Percentiles rank a stretch among this genome's conserved stretches.
Evolutionary conservation across 768 basidiomycete genomes (phyloP).

Genomic region (Phanerodontia chrysosporium): DNA sequence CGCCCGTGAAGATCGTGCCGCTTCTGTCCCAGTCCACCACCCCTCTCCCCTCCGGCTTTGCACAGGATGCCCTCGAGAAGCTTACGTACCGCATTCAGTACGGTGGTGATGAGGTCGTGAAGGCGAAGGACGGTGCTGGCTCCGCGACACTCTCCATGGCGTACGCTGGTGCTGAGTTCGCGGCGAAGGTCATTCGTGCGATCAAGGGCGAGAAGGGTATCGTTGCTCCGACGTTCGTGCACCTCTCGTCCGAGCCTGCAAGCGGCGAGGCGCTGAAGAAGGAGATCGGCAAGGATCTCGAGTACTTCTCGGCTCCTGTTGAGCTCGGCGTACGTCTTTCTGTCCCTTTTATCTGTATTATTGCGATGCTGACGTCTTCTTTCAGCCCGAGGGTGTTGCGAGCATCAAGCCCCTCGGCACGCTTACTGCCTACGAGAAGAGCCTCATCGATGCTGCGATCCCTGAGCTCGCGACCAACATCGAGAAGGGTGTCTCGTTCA

Average conservation of each 20-base stretch:
- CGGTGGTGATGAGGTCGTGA: slow-evolving; percentile 96
- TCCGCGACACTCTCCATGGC: slow-evolving; percentile 98
- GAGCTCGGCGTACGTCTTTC: slow-evolving; percentile 75
- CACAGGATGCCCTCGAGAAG: slow-evolving; percentile 45
- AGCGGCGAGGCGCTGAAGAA: slow-evolving; percentile 73
- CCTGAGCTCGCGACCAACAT: slow-evolving; percentile 78
- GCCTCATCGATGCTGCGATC: slow-evolving; percentile 75
- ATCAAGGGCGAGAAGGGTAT: slow-evolving; percentile 86
- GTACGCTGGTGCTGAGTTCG: slow-evolving; percentile 89
- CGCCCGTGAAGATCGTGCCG: slow-evolving; percentile 68
- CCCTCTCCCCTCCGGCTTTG: slow-evolving; percentile 57
- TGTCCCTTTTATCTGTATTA: neutral
- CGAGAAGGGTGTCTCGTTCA: slow-evolving; percentile 39
- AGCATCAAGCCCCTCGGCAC: slow-evolving; percentile 81
- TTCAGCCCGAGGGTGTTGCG: slow-evolving; percentile 71
- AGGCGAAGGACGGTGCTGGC: slow-evolving; percentile 92
- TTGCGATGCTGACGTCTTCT: neutral
- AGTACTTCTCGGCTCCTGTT: slow-evolving; percentile 86
- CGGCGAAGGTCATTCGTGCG: slow-evolving; percentile 77
- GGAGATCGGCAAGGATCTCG: slow-evolving; percentile 72
- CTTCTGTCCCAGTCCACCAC: slow-evolving; percentile 88
- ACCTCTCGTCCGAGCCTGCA: slow-evolving; percentile 63
- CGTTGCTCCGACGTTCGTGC: slow-evolving; percentile 79
- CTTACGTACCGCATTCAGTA: slow-evolving; percentile 88
- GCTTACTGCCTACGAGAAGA: slow-evolving; percentile 66